These are phyloP conservation scores for Neopestalotiopsis sp. DNA, from an alignment of 2,329 filamentous ascomycete species.

Conservation along the genomic window DNA sequence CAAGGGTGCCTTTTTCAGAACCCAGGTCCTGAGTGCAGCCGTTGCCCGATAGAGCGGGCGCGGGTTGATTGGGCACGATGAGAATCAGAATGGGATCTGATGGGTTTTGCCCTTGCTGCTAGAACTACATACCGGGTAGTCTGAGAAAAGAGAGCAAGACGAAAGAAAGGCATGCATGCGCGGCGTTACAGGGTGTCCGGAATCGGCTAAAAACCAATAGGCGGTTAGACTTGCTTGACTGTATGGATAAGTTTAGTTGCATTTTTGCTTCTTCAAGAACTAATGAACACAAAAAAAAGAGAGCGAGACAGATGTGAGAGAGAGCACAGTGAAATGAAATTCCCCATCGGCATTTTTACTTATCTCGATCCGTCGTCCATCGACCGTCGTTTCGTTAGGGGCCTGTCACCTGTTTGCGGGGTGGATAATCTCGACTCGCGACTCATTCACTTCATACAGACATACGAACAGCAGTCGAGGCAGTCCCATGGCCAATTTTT, in stretches of 20 bases:
- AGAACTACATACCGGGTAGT: background rate
- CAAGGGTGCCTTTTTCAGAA: conserved; percentile 98
- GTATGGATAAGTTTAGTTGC: conserved; percentile 14
- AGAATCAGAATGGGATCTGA: background rate
- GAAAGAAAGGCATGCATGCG: conserved; percentile 14
- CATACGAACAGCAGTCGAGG: no score
- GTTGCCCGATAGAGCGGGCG: conserved; percentile 53
- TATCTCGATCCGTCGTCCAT: background rate
- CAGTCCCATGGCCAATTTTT: no score
- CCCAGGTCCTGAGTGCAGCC: conserved; percentile 84
- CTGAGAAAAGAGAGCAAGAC: background rate
- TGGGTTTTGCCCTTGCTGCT: background rate
- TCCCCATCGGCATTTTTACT: no score
- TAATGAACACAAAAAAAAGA: background rate
- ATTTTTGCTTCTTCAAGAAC: conserved; percentile 8
- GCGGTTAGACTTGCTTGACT: conserved; percentile 18
- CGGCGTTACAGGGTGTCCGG: conserved; percentile 18
- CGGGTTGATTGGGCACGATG: background rate
- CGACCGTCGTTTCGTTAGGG: no score
- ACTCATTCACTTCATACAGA: background rate
- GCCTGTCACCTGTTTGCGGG: background rate
- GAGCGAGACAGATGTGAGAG: no score
- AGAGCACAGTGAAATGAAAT: background rate
- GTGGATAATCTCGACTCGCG: background rate
- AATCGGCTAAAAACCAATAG: conserved; percentile 17